phyloP scores from a whole-genome alignment of 2,329 filamentous ascomycete species.

The Penicillium fuscoglaucum region DNA sequence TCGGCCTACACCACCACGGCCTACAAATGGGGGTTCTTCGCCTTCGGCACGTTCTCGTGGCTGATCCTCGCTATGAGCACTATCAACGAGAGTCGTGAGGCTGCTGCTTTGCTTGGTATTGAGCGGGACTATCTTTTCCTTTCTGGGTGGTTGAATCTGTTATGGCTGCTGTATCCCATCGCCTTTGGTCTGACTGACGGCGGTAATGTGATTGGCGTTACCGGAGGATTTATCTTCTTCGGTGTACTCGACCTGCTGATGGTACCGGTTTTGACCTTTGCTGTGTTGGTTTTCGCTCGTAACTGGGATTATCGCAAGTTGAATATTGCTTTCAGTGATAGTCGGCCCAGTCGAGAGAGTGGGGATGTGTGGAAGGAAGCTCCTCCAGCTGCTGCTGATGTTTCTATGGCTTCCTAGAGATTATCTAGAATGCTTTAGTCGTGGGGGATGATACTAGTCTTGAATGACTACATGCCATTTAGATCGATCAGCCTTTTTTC shows the following conservation, averaged over 20 bases:
- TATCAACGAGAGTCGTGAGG: not conserved
- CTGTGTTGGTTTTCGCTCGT: not conserved
- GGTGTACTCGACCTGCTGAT: not conserved
- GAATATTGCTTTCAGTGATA: not conserved
- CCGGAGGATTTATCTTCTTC: not conserved
- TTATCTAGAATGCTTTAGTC: not conserved
- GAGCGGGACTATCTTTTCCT: not conserved
- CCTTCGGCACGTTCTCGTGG: not conserved
- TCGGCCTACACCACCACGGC: not conserved
- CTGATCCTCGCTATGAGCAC: not conserved
- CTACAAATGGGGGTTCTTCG: not conserved
- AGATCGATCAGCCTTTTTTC: not conserved
- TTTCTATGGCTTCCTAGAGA: not conserved
- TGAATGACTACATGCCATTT: not conserved
- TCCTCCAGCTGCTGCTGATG: not conserved
- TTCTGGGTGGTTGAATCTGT: not conserved
- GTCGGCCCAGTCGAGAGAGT: not conserved
- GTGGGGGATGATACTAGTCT: not conserved
- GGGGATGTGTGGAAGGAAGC: not conserved
- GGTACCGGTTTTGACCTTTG: not conserved
- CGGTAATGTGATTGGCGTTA: not conserved
- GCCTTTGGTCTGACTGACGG: not conserved
- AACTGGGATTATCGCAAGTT: not conserved
- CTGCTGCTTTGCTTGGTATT: not conserved
- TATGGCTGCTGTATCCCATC: not conserved